Evolutionary conservation across 169 alveolate genomes (phyloP).

Genomic region (Plasmodium cynomolgi): DNA sequence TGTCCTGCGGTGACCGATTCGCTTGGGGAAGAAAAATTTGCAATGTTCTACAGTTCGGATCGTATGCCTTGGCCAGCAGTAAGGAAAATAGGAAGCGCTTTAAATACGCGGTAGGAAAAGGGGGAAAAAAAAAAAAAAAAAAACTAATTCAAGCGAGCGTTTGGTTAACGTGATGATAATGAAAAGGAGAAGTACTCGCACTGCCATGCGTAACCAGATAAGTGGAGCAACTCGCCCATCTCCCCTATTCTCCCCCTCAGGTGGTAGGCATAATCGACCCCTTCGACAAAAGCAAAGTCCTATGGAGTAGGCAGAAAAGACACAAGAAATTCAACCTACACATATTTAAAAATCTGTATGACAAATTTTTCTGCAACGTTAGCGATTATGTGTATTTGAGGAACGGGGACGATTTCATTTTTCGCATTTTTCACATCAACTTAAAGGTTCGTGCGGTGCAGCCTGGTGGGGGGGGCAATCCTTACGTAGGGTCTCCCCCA

Average conservation of each 20-base stretch:
- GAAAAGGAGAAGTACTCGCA: background rate
- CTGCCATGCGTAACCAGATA: background rate
- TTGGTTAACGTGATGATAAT: background rate
- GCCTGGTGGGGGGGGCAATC: too few relatives aligned
- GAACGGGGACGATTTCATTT: slow-evolving; percentile 21
- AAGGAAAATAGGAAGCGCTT: slow-evolving; percentile 2
- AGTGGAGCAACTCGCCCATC: background rate
- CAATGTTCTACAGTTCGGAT: slow-evolving; percentile 45
- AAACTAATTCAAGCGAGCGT: background rate
- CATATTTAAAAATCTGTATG: slow-evolving; percentile 44
- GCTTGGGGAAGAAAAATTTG: slow-evolving; percentile 21
- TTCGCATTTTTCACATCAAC: slow-evolving; percentile 54
- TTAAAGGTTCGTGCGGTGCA: slow-evolving; percentile 13
- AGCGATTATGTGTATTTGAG: slow-evolving; percentile 46
- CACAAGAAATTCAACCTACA: slow-evolving; percentile 14
- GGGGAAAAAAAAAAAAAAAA: background rate
- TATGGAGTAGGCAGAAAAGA: slow-evolving; percentile 49
- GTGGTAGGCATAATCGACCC: slow-evolving; percentile 64
- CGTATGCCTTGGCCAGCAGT: slow-evolving; percentile 6
- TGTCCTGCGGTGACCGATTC: background rate
- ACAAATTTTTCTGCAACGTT: slow-evolving; percentile 32
- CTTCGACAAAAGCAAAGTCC: slow-evolving; percentile 29
- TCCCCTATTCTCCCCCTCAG: background rate
- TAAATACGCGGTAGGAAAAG: slow-evolving; percentile 27
- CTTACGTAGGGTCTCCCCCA: too few relatives aligned